phyloP scores from a whole-genome alignment of 331 rosid genomes.

The Acacia pycnantha region DNA sequence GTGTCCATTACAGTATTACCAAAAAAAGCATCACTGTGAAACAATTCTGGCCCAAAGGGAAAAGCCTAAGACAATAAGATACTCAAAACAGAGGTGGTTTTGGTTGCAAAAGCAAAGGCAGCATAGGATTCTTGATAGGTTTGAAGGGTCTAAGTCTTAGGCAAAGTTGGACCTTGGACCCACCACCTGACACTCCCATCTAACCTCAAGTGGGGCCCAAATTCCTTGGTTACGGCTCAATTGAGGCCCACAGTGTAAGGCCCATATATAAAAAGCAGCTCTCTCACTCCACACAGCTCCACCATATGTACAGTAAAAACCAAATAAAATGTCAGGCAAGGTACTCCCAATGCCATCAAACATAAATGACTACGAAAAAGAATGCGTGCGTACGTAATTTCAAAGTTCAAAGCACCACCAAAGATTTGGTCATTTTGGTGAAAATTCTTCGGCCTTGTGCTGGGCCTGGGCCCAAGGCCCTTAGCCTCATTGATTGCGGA shows the following conservation, averaged over 20 bases:
- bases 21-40: too few species aligned
- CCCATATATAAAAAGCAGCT: constrained; percentile 23
- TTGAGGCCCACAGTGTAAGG: constrained; percentile 40
- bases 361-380: not conserved
- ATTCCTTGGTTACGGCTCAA: constrained; percentile 4
- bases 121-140: constrained; percentile 54
- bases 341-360: not conserved
- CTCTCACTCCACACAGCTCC: not conserved
- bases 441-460: not conserved
- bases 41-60: not conserved
- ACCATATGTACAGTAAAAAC: not conserved
- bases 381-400: not conserved
- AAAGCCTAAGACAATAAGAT: not conserved
- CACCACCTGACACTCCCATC: constrained; percentile 33
- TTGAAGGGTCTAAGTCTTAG: constrained; percentile 20
- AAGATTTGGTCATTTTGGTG: not conserved
- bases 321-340: not conserved
- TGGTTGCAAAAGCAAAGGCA: not conserved
- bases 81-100: not conserved
- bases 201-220: constrained; percentile 32
- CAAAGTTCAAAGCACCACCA: not conserved
- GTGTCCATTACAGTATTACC: too few species aligned
- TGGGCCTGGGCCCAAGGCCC: not conserved
- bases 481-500: constrained; percentile 12
- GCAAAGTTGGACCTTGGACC: constrained; percentile 41